Conservation (phyloP, 768 basidiomycete species). For the Suillus hirtellus region DNA sequence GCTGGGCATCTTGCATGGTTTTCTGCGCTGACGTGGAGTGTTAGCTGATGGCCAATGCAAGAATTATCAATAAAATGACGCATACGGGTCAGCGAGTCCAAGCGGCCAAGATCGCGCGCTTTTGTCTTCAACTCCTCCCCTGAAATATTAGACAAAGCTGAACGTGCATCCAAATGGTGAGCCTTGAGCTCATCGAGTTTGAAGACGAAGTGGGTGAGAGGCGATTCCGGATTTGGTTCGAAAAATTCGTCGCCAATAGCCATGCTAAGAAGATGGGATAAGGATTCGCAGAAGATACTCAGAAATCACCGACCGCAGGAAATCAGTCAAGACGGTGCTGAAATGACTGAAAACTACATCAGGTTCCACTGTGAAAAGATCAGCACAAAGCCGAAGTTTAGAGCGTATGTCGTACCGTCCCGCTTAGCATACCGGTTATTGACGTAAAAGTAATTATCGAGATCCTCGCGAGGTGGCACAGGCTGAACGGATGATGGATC, state of each 20-base stretch:
- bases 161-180: conserved; percentile 6
- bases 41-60: background rate
- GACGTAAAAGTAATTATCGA: conserved; percentile 24
- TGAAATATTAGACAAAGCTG: background rate
- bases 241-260: conserved; percentile 21
- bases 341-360: conserved; percentile 19
- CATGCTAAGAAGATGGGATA: conserved; percentile 1
- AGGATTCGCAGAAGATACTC: background rate
- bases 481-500: conserved; percentile 18
- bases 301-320: conserved; percentile 17
- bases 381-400: background rate
- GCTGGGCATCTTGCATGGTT: conserved; percentile 6
- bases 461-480: conserved; percentile 15
- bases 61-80: no score
- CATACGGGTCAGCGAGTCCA: conserved; percentile 8
- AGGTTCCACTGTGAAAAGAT: conserved; percentile 14
- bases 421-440: conserved; percentile 11
- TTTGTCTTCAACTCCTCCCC: background rate
- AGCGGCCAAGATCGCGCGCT: conserved; percentile 11
- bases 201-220: conserved; percentile 11
- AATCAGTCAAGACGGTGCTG: conserved; percentile 21
- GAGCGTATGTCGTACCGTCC: background rate
- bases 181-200: conserved; percentile 10
- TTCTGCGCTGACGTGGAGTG: background rate
- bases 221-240: conserved; percentile 6